Evolutionary conservation across 108 stramenopile genomes (phyloP), one percentile per base, ranked within the genome.

Genomic region (Nitzschia putrida): DNA sequence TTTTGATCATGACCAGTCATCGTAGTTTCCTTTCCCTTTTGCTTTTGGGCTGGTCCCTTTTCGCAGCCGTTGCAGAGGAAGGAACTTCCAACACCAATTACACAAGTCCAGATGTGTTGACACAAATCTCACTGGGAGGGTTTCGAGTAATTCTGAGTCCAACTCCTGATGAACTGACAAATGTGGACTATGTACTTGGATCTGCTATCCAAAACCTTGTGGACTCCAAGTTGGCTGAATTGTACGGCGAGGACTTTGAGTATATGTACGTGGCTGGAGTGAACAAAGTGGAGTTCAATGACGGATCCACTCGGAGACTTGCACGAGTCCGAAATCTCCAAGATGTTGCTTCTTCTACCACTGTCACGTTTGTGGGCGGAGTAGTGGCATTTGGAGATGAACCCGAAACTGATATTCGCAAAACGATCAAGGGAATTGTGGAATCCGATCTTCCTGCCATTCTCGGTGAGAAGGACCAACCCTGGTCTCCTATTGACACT

Each of bases 191-290:
- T 10, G 22, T 63, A 4, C 8, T 63, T 13, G 61, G 18, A 13
- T 16, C 42, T 11, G 10, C 61, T 1, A 63, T 63, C 44, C 43
- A 63, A 47, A 5, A 25, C 43, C 23, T 63, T 39, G 61, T 63
- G 1, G 43, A 43, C 9, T 8, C 8, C 18, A 20, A 18, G 18
- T 13, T 63, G 61, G 22, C 43, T 21, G 5, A 47, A 24, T 3
- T 22, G 1, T 63, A 40, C 24, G 22, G 16, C 12, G 61, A 47
- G 16, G 14, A 41, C 0, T 63, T 63, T 22, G 44, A 45, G 11
- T 63, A 63, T 42, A 45, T 63, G 42, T 63, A 63, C 21, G 61
- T 63, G 61, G 61, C 61, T 9, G 12, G 22, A 23, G 42, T 63
- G 44, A 24, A 47, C 18, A 10, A 18, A 8, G 18, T 63, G 7